Evolutionary conservation across 805 yeast species (phyloP).

Genomic region (Wickerhamomyces queroliae): DNA sequence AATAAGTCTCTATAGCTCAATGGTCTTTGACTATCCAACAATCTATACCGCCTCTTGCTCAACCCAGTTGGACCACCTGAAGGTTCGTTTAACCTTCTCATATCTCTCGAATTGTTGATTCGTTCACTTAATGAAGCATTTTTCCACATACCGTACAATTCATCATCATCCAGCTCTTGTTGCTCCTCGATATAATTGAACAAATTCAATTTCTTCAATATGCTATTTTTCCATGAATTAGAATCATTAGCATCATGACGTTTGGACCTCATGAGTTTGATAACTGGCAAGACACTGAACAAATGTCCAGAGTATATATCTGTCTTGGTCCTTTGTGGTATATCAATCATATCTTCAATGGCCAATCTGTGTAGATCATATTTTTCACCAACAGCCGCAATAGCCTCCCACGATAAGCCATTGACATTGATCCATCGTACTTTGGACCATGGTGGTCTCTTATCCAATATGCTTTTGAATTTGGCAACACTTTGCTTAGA

Average conservation of each 20-base stretch:
- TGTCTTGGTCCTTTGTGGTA: slow-evolving; percentile 54
- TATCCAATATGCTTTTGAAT: slow-evolving; percentile 25
- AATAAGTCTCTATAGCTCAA: slow-evolving; percentile 34
- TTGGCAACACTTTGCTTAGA: slow-evolving; percentile 18
- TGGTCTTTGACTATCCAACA: slow-evolving; percentile 38
- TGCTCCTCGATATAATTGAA: slow-evolving; percentile 3
- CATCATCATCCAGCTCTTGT: not conserved
- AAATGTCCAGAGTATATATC: slow-evolving; percentile 46
- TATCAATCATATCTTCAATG: slow-evolving; percentile 57
- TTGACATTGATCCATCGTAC: slow-evolving; percentile 55
- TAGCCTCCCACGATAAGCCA: slow-evolving; percentile 59
- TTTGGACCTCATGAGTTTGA: slow-evolving; percentile 34
- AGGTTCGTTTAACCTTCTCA: slow-evolving; percentile 29
- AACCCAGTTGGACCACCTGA: slow-evolving; percentile 9
- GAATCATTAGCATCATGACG: slow-evolving; percentile 2
- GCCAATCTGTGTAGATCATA: slow-evolving; percentile 49
- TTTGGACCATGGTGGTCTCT: slow-evolving; percentile 40
- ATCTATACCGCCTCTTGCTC: slow-evolving; percentile 10
- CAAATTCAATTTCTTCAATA: slow-evolving; percentile 8
- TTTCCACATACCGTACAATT: not conserved
- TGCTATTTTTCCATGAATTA: slow-evolving; percentile 5
- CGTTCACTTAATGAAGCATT: slow-evolving; percentile 9
- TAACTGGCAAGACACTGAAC: slow-evolving; percentile 50
- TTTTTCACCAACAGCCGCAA: slow-evolving; percentile 36
- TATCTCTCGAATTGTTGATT: slow-evolving; percentile 18